Base-by-base conservation (phyloP, 495 filamentous ascomycete species). In the Aspergillus steynii region DNA sequence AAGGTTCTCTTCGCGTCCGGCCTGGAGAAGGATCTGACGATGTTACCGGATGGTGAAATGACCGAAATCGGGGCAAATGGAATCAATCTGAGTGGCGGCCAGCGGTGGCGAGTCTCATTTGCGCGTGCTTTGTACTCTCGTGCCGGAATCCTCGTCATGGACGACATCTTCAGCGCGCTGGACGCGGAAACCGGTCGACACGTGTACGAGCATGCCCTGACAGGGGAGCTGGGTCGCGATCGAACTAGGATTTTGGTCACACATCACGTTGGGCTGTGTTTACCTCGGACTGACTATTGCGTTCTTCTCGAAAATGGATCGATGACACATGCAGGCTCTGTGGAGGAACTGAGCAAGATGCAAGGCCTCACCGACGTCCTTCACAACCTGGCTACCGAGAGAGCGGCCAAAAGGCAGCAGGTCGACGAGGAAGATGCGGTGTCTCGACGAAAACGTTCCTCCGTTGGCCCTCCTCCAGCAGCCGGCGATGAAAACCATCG, bases 61-160 rank as follows among this genome's bases (percentile, higher is more conserved):
- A 93, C 90, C 3, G 89, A 92, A 60, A 90, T 93, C 59, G 90
- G 84, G 28, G 86, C 88, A 1, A 91, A 92, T 62, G 90, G 90
- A 8, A 90, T 93, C 64, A 93, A 92, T 64, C 74, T 93, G 1
- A 90, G 86, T 58, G 90, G 90, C 58, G 90, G 90, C 7, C 90
- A 93, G 65, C 82, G 88, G 65, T 93, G 90, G 90, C 77, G 90
- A 31, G 78, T 92, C 42, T 88, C 89, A 3, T 86, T 93, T 61
- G 90, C 90, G 1, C 69, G 90, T 25, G 90, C 90, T n/a, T 72
- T 92, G 15, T 93, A 93, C 68, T 92, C 89, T 5, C 79, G 90
- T 2, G 90, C 90, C 5, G 89, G 89, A 0, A 89, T 90, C 55
- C 74, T 93, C 2, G 75, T 93, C 25, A 74, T 93, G 56, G 90